Percentiles rank a stretch among this genome's conserved stretches.
Evolutionary conservation across 2,329 filamentous ascomycete genomes (phyloP).

Genomic region (Penicillium decumbens): DNA sequence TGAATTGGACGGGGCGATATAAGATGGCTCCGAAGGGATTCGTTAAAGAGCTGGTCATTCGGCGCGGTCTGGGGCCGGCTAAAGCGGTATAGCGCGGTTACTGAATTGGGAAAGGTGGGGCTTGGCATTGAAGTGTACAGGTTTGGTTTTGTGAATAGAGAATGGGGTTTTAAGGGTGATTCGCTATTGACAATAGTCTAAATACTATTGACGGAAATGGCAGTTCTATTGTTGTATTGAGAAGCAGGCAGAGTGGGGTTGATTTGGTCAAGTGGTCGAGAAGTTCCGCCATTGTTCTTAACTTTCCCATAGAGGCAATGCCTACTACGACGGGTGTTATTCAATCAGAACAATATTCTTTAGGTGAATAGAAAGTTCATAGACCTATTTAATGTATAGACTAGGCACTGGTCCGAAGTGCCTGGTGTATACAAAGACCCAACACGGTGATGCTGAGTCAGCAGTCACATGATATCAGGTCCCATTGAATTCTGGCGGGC

Average conservation of each 20-base stretch:
- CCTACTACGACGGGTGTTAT: neutral
- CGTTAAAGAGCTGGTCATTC: neutral
- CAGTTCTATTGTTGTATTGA: neutral
- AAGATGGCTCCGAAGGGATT: neutral
- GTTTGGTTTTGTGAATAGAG: neutral
- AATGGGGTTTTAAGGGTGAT: neutral
- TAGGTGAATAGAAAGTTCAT: too few species aligned
- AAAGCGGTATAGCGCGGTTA: slow-evolving; percentile 11
- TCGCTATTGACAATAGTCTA: neutral
- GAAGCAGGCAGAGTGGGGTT: neutral
- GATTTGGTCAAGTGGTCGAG: neutral
- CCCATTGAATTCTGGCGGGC: slow-evolving; percentile 21
- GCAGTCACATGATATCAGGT: slow-evolving; percentile 29
- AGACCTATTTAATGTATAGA: too few species aligned
- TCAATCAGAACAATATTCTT: neutral
- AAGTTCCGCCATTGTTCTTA: neutral
- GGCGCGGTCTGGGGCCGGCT: slow-evolving; percentile 7
- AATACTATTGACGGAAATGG: too few species aligned
- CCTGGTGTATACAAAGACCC: neutral
- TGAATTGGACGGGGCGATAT: neutral
- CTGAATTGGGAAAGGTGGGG: slow-evolving; percentile 3
- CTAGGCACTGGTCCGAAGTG: too few species aligned
- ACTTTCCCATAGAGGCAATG: neutral
- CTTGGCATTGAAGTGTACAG: slow-evolving; percentile 5
- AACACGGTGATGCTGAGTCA: slow-evolving; percentile 16